Evolutionary conservation across 257 asterid genomes (phyloP), one percentile per base, ranked within the genome.

Genomic region (Haberlea rhodopensis): DNA sequence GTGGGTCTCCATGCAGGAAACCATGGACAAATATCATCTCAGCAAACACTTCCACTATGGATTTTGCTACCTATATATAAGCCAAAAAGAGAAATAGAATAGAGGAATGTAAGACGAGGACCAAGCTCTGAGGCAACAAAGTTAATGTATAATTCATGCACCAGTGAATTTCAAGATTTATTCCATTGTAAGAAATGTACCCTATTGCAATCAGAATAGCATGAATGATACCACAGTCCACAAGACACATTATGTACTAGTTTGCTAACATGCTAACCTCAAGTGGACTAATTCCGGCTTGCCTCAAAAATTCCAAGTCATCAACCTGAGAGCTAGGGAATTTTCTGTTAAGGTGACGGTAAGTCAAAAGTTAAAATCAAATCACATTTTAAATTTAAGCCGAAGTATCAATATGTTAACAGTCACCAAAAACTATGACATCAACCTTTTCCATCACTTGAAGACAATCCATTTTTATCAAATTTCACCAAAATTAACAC

Each of bases 1-100:
- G 99, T 63, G 94, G 86, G 73, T 92, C 99, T 57, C 87, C 96
- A 57, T 92, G 97, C 73, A 92, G 67, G 75, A 89, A 92, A 72
- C 99, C 99, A 71, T 89, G 91, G 69, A 92, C 73, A 75, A 92
- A 92, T 67, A 92, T 86, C 99, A 92, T 92, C 77, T 92, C 97
- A 25, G 99, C 92, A 72, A 85, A 82, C 57, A 80, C 87, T 63
- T 92, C 87, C 32, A 90, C 76, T 23, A 92, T 68, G 60, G 81
- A 76, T 78, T 80, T 83, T 55, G 96, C 96, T 55, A 92, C 97
- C 96, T 91, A 64, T 23, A 71, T 45, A 31, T 43, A n/a, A 37
- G 26, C 57, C 63, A 69, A 62, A 72, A 32, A 71, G 64, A 29
- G 62, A 69, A 74, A 69, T 53, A 65, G 26, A 65, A 67, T 20